These are phyloP conservation scores for Aureobasidium subglaciale DNA, from an alignment of 2,329 filamentous ascomycete genomes.

Conservation along the genomic window DNA sequence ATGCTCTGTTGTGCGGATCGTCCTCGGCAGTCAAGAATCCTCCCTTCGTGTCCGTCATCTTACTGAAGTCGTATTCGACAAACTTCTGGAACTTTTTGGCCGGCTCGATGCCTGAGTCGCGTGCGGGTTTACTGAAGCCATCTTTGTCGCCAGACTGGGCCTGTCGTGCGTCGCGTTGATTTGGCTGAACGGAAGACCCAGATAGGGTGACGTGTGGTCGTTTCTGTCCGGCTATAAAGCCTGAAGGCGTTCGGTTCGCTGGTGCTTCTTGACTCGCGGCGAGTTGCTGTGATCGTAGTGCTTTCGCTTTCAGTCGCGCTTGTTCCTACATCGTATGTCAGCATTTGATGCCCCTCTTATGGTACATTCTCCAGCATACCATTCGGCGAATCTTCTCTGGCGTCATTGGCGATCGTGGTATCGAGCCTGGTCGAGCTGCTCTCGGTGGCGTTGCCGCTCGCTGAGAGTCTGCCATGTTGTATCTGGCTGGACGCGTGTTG, in stretches of 20 bases:
- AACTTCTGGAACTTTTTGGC: slow-evolving; percentile 87
- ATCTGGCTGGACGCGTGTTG: not conserved
- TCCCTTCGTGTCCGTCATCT: slow-evolving; percentile 97
- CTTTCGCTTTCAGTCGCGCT: slow-evolving; percentile 81
- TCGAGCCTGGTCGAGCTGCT: slow-evolving; percentile 32
- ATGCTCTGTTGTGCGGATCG: slow-evolving; percentile 78
- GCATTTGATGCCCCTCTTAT: not conserved
- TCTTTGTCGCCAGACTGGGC: slow-evolving; percentile 28
- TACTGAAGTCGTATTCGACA: slow-evolving; percentile 95
- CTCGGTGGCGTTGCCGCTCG: slow-evolving; percentile 44
- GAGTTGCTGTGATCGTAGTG: slow-evolving; percentile 66
- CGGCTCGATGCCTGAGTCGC: slow-evolving; percentile 56
- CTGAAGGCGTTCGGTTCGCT: slow-evolving; percentile 27
- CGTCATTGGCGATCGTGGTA: slow-evolving; percentile 45
- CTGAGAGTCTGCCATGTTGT: slow-evolving; percentile 28
- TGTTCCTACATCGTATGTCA: slow-evolving; percentile 60
- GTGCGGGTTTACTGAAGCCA: slow-evolving; percentile 25
- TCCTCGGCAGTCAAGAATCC: slow-evolving; percentile 88
- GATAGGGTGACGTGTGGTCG: slow-evolving; percentile 60
- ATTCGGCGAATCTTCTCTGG: slow-evolving; percentile 56
- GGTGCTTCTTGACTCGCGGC: slow-evolving; percentile 47
- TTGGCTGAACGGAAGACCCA: slow-evolving; percentile 45
- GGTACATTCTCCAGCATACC: slow-evolving; percentile 28
- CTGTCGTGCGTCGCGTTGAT: slow-evolving; percentile 60
- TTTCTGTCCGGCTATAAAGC: slow-evolving; percentile 58